Evolutionary conservation across 257 asterid genomes (phyloP).

Genomic region (Petrea volubilis): DNA sequence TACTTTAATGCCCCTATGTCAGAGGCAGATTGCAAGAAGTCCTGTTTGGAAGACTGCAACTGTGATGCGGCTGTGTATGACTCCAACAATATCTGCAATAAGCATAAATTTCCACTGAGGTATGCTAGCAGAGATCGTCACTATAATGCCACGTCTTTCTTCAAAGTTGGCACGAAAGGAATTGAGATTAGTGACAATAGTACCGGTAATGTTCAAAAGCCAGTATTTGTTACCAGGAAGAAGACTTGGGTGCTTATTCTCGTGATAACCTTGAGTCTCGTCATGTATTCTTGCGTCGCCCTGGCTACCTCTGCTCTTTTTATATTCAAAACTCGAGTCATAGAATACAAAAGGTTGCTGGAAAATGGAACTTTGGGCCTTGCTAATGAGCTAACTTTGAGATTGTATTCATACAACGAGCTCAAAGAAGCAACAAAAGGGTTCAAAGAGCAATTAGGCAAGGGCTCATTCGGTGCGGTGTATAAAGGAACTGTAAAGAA

Average conservation of each 20-base stretch:
- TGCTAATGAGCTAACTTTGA: not conserved
- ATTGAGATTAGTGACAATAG: not conserved
- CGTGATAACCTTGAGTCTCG: not conserved
- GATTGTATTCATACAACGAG: not conserved
- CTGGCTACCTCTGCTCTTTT: not conserved
- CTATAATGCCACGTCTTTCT: not conserved
- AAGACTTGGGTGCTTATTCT: conserved; percentile 7
- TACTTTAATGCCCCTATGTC: not conserved
- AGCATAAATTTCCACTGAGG: not conserved
- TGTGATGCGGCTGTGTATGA: conserved; percentile 5
- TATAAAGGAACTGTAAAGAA: not conserved
- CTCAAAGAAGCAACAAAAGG: conserved; percentile 1
- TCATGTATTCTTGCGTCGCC: not conserved
- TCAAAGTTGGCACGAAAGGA: not conserved
- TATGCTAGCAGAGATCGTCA: not conserved
- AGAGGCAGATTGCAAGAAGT: not conserved
- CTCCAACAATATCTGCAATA: not conserved
- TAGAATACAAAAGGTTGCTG: not conserved
- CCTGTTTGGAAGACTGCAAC: conserved; percentile 4
- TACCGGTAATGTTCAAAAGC: not conserved
- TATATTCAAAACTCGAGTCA: not conserved
- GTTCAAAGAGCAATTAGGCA: conserved; percentile 3
- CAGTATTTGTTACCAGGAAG: not conserved
- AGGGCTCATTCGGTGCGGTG: not conserved
- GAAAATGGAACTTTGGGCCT: not conserved